Conservation (phyloP, 2,329 filamentous ascomycete species). For the Mycosphaerelloides madeirae region DNA sequence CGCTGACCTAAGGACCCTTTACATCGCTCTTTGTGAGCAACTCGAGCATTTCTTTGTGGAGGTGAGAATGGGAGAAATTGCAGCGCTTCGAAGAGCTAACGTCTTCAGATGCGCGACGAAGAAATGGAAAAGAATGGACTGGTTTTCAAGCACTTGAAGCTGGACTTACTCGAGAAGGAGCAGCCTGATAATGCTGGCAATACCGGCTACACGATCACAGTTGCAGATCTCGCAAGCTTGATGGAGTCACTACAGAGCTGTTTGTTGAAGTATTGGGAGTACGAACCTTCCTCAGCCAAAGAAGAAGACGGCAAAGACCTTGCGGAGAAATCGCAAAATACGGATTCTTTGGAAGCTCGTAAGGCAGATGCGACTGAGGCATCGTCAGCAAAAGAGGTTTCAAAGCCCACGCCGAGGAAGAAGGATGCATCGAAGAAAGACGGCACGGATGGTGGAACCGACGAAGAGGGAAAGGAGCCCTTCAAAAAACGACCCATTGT, state of each 20-base stretch:
- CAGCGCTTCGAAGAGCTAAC: background rate
- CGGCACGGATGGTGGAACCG: background rate
- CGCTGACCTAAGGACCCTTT: slow-evolving; percentile 15
- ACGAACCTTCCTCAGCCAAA: slow-evolving; percentile 6
- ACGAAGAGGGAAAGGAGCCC: slow-evolving; percentile 2
- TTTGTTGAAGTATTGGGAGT: slow-evolving; percentile 17
- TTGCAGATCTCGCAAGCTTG: slow-evolving; percentile 16
- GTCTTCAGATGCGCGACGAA: slow-evolving; percentile 10
- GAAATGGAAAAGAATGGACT: slow-evolving; percentile 19
- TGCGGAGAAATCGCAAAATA: background rate
- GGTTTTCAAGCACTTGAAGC: slow-evolving; percentile 5
- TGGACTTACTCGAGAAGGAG: slow-evolving; percentile 15
- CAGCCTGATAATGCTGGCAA: slow-evolving; percentile 11
- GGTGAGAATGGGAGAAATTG: background rate
- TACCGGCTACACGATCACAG: slow-evolving; percentile 8
- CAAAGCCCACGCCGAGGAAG: background rate
- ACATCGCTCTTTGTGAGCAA: slow-evolving; percentile 15
- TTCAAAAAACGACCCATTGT: slow-evolving; percentile 17
- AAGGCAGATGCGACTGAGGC: slow-evolving; percentile 9
- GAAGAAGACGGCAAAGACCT: background rate
- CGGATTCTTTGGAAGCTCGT: background rate
- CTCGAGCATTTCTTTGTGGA: slow-evolving; percentile 15
- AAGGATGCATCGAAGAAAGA: background rate
- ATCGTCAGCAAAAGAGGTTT: background rate
- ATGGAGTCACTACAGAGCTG: slow-evolving; percentile 19